A percentile compares a stretch with the other conserved stretches of the same genome.
phyloP scores from a whole-genome alignment of 129 eudicot species.

The Ambrosia trifida region DNA sequence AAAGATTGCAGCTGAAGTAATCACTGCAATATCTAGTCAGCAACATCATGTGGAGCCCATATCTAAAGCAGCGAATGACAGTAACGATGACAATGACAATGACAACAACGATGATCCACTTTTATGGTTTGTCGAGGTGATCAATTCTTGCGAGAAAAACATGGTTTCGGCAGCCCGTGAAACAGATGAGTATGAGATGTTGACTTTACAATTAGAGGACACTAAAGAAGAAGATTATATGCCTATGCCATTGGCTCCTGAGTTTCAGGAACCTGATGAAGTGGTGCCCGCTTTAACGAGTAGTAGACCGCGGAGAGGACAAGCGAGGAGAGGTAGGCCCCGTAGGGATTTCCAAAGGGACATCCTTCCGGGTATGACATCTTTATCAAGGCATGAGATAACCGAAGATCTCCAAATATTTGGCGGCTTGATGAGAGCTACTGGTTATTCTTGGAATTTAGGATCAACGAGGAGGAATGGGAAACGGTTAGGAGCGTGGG shows the following conservation, averaged over 20 bases:
- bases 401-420: conserved; percentile 79
- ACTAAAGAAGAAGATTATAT: conserved; percentile 78
- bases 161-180: conserved; percentile 16
- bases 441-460: conserved; percentile 78
- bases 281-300: conserved; percentile 31
- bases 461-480: conserved; percentile 71
- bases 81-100: background rate
- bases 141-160: conserved; percentile 17
- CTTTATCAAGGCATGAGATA: conserved; percentile 85
- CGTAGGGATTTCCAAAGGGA: conserved; percentile 93
- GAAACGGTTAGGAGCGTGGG: conserved; percentile 46
- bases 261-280: conserved; percentile 46
- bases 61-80: conserved; percentile 33
- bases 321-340: conserved; percentile 87
- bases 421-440: conserved; percentile 88
- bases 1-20: conserved; percentile 68
- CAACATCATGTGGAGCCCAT: conserved; percentile 21
- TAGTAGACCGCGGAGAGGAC: conserved; percentile 72
- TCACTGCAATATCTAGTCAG: conserved; percentile 46
- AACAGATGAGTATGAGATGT: conserved; percentile 64
- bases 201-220: conserved; percentile 62
- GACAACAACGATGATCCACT: conserved; percentile 39
- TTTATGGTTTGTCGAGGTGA: conserved; percentile 49
- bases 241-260: conserved; percentile 66
- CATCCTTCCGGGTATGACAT: conserved; percentile 79